phyloP scores from a whole-genome alignment of 805 yeast species.

The Monosporozyma siamensis region DNA sequence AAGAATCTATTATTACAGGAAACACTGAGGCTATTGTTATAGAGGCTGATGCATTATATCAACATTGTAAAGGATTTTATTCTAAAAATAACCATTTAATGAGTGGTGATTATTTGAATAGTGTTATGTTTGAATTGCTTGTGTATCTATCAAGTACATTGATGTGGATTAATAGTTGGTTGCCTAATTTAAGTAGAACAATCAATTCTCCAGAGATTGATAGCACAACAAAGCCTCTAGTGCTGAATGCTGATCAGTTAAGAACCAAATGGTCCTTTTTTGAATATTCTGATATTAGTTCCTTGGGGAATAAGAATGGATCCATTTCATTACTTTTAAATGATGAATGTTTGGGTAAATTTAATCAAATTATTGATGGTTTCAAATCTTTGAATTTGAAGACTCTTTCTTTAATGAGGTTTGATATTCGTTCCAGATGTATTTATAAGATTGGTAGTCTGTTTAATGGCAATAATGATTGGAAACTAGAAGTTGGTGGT shows the following conservation, averaged over 20 bases:
- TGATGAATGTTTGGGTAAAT: slow-evolving; percentile 9
- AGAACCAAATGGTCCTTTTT: slow-evolving; percentile 34
- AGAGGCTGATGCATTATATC: slow-evolving; percentile 26
- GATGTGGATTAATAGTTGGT: slow-evolving; percentile 50
- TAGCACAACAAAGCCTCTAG: neutral
- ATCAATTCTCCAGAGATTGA: slow-evolving; percentile 11
- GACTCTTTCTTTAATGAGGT: slow-evolving; percentile 20
- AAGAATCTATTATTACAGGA: slow-evolving; percentile 25
- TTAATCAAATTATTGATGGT: slow-evolving; percentile 13
- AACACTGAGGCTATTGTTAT: slow-evolving; percentile 13
- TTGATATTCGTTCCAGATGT: slow-evolving; percentile 24
- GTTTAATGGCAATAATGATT: slow-evolving; percentile 18
- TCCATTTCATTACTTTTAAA: slow-evolving; percentile 17
- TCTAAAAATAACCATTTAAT: slow-evolving; percentile 23
- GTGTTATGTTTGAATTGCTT: slow-evolving; percentile 41
- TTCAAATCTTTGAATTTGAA: slow-evolving; percentile 15
- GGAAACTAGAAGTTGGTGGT: slow-evolving; percentile 27
- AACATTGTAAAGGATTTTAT: slow-evolving; percentile 26
- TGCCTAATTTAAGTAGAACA: slow-evolving; percentile 44
- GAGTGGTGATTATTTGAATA: slow-evolving; percentile 47
- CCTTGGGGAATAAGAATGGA: slow-evolving; percentile 8
- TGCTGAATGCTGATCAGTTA: slow-evolving; percentile 25
- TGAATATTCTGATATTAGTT: slow-evolving; percentile 25
- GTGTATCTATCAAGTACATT: slow-evolving; percentile 46
- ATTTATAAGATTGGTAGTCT: slow-evolving; percentile 22